Conservation (phyloP, 768 basidiomycete species). For the Paxillus involutus region DNA sequence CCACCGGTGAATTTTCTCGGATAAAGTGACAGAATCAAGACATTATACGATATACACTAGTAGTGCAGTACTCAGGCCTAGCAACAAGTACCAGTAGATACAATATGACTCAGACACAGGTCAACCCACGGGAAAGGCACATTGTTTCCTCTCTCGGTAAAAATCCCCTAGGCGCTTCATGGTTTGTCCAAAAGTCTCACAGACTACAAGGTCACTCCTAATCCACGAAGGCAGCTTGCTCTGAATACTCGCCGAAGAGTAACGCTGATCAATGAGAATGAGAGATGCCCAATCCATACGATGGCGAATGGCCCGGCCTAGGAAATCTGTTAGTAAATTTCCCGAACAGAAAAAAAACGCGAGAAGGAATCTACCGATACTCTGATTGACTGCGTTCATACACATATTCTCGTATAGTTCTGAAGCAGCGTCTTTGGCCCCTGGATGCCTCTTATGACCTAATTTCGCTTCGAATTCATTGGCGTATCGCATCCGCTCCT, state of each 20-base stretch:
- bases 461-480: conserved; percentile 53
- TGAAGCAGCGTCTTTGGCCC: conserved; percentile 64
- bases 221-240: conserved; percentile 93
- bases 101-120: too few relatives aligned
- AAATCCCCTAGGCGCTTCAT: conserved; percentile 69
- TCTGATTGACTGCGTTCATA: conserved; percentile 95
- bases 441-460: conserved; percentile 32
- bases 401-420: conserved; percentile 92
- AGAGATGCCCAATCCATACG: conserved; percentile 89
- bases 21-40: too few relatives aligned
- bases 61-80: too few relatives aligned
- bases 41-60: too few relatives aligned
- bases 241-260: conserved; percentile 64
- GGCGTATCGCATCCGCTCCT: conserved; percentile 90
- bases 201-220: conserved; percentile 53
- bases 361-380: conserved; percentile 65
- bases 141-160: conserved; percentile 55
- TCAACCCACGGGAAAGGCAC: background rate
- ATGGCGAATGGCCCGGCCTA: conserved; percentile 93
- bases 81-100: too few relatives aligned
- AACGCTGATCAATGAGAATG: conserved; percentile 84
- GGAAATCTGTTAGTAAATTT: background rate
- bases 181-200: conserved; percentile 69
- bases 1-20: too few relatives aligned
- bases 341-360: background rate